A percentile compares a stretch with the other conserved stretches of the same genome.
Conservation (phyloP, 2,329 filamentous ascomycete genomes). For the Pestalotiopsis sp. region DNA sequence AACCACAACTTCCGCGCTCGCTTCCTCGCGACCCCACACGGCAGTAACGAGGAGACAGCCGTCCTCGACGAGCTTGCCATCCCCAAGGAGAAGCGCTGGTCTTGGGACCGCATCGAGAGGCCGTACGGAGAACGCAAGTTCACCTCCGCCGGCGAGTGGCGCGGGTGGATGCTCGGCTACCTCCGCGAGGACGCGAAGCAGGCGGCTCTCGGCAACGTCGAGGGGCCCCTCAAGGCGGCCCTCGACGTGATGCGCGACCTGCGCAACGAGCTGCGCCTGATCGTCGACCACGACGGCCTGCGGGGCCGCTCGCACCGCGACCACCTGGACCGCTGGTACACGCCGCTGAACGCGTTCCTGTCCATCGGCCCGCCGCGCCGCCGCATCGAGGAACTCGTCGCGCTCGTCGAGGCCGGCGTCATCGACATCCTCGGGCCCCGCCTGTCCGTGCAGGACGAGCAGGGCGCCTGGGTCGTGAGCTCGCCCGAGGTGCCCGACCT, state of each 20-base stretch:
- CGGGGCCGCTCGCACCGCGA: constrained; percentile 16
- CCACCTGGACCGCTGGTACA: constrained; percentile 22
- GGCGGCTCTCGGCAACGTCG: constrained; percentile 17
- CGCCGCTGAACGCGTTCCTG: constrained; percentile 20
- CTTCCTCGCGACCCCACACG: too few relatives aligned
- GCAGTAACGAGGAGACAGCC: too few relatives aligned
- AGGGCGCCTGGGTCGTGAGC: too few relatives aligned
- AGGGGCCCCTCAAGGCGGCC: constrained; percentile 20
- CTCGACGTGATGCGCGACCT: constrained; percentile 22
- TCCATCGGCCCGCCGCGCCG: constrained; percentile 20
- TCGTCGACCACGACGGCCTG: constrained; percentile 21
- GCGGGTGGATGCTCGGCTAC: neutral
- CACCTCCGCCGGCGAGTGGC: too few relatives aligned
- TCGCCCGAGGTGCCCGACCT: neutral
- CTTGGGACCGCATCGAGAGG: too few relatives aligned
- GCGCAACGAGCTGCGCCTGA: constrained; percentile 21
- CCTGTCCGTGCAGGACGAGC: constrained; percentile 1
- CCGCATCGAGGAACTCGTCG: constrained; percentile 22
- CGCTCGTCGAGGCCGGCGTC: constrained; percentile 20
- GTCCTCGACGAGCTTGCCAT: too few relatives aligned
- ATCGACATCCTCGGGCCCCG: constrained; percentile 16
- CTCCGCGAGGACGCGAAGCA: constrained; percentile 15
- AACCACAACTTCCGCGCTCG: too few relatives aligned
- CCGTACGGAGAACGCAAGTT: too few relatives aligned
- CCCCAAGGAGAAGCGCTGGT: too few relatives aligned